These are phyloP conservation scores for Phytophthora chlamydospora DNA, from an alignment of 352 stramenopile genomes.

Conservation along the genomic window DNA sequence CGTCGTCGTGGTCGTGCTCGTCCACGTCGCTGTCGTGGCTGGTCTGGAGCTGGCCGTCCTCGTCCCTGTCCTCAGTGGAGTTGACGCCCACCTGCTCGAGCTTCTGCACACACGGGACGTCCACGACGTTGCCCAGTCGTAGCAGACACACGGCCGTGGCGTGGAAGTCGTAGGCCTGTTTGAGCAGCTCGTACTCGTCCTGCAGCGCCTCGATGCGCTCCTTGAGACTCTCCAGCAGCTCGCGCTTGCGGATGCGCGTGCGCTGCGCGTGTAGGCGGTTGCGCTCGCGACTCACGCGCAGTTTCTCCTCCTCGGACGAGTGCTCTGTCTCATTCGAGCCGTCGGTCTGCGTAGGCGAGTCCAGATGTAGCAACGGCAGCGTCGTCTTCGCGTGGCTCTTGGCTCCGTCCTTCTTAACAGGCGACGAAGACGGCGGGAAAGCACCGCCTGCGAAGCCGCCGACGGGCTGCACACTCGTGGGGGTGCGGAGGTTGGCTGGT, in stretches of 20 bases:
- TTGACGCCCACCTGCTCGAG: conserved; percentile 59
- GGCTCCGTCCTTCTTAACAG: conserved; percentile 62
- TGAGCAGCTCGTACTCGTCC: conserved; percentile 66
- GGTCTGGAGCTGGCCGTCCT: conserved; percentile 31
- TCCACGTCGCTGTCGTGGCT: conserved; percentile 46
- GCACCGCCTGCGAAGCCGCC: conserved; percentile 25
- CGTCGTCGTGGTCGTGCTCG: conserved; percentile 38
- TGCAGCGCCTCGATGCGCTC: conserved; percentile 69
- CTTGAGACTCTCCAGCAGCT: conserved; percentile 78
- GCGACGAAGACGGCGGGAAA: conserved; percentile 62
- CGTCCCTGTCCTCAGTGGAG: conserved; percentile 45
- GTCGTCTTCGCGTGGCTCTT: conserved; percentile 24
- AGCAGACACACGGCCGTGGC: conserved; percentile 71
- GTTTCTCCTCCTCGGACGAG: conserved; percentile 60
- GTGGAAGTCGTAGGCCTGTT: conserved; percentile 80
- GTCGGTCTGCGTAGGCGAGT: conserved; percentile 46
- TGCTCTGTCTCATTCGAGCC: conserved; percentile 13
- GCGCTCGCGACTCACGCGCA: conserved; percentile 74
- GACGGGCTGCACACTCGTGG: conserved; percentile 53
- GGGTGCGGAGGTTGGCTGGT: conserved; percentile 48
- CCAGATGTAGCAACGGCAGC: conserved; percentile 49
- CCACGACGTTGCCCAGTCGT: conserved; percentile 45
- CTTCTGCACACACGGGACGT: conserved; percentile 52
- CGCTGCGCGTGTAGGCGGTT: conserved; percentile 80
- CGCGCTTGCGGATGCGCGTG: conserved; percentile 76